These are phyloP conservation scores for Chimonanthus salicifolius DNA, from an alignment of 164 flowering plant genomes.

Conservation along the genomic window DNA sequence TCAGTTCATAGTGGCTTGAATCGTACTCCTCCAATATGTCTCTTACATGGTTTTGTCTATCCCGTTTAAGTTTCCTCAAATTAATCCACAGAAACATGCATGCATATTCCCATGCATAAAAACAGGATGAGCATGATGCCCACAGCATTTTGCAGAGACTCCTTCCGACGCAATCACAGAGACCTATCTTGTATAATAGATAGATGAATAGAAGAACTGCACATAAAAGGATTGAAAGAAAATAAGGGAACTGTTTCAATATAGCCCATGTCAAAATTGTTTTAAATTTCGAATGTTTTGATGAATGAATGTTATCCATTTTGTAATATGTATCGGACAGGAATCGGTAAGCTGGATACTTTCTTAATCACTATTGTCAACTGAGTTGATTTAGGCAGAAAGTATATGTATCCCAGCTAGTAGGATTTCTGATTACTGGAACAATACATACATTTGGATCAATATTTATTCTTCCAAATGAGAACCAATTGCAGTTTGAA, in stretches of 20 bases:
- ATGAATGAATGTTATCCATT: neutral
- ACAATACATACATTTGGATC: too few relatives aligned
- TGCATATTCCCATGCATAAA: conserved; percentile 28
- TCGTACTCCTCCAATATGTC: conserved; percentile 16
- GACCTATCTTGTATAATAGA: conserved; percentile 39
- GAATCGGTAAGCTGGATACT: neutral
- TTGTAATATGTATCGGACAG: neutral
- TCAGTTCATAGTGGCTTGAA: conserved; percentile 5
- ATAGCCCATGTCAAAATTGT: neutral
- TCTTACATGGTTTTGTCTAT: conserved; percentile 4
- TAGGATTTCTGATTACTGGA: neutral
- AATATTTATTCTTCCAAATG: neutral
- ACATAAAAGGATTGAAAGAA: conserved; percentile 2
- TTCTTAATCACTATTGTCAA: too few relatives aligned
- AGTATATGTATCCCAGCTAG: neutral
- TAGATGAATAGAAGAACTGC: conserved; percentile 60
- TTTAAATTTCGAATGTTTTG: neutral
- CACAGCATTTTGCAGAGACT: conserved; percentile 32
- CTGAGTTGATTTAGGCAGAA: neutral
- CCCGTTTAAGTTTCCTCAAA: conserved; percentile 18
- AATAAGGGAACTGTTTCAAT: neutral
- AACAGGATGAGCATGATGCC: conserved; percentile 30
- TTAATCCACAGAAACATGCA: conserved; percentile 32
- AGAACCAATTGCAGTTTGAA: neutral
- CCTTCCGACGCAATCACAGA: conserved; percentile 33